These are phyloP conservation scores for Chamaecrista fasciculata DNA, from an alignment of 306 rosid species.

Conservation along the genomic window DNA sequence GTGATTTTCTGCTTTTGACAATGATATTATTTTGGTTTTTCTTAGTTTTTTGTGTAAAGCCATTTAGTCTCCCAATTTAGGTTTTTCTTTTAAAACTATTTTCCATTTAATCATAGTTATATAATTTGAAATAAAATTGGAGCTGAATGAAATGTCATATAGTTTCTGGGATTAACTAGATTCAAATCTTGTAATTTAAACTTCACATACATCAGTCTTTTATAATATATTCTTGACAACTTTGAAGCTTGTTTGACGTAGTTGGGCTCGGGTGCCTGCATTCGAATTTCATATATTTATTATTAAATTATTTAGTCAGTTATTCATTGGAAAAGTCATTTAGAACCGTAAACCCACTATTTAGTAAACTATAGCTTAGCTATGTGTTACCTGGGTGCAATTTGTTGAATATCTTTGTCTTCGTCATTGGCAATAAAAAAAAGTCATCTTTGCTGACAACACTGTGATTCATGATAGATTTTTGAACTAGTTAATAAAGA, in stretches of 20 bases:
- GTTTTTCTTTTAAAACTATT: constrained; percentile 14
- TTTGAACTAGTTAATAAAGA: neutral
- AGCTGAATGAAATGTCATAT: neutral
- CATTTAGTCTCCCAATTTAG: neutral
- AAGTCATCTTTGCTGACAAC: constrained; percentile 10
- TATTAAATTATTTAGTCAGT: neutral
- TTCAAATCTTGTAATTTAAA: neutral
- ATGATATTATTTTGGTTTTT: constrained; percentile 14
- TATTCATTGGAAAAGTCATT: constrained; percentile 2
- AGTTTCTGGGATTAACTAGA: neutral
- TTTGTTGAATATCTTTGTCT: constrained; percentile 5
- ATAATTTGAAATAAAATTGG: constrained; percentile 7
- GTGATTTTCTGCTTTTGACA: constrained; percentile 34
- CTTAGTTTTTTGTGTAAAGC: neutral
- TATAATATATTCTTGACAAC: constrained; percentile 12
- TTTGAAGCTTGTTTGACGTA: constrained; percentile 19
- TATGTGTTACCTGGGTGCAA: neutral
- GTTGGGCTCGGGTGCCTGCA: neutral
- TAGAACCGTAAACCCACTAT: neutral
- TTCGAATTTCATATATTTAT: constrained; percentile 4
- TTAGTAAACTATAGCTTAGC: neutral
- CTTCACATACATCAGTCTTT: constrained; percentile 1
- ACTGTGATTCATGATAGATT: constrained; percentile 6
- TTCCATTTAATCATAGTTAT: neutral
- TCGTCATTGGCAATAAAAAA: neutral